A percentile compares a stretch with the other conserved stretches of the same genome.
These are phyloP conservation scores for Cerrena zonata DNA, from an alignment of 1,284 basidiomycete species.

Conservation along the genomic window DNA sequence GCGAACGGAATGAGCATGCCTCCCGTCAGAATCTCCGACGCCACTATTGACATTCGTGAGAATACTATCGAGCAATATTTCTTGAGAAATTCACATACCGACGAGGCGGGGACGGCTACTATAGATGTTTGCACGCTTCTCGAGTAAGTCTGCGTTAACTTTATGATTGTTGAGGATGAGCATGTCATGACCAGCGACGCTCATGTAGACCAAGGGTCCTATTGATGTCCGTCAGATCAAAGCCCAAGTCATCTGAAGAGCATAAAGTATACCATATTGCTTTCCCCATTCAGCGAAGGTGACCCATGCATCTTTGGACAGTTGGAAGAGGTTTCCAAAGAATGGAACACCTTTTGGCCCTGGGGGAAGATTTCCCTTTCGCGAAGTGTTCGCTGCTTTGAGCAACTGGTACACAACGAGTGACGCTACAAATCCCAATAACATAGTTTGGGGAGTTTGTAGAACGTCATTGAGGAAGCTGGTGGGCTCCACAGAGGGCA, in stretches of 20 bases:
- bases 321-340: slow-evolving; percentile 1
- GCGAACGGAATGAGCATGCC: slow-evolving; percentile 11
- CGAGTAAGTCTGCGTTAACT: slow-evolving; percentile 22
- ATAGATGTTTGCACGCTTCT: slow-evolving; percentile 21
- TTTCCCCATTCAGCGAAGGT: neutral
- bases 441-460: neutral
- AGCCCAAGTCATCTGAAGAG: neutral
- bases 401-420: neutral
- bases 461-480: neutral
- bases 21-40: slow-evolving; percentile 12
- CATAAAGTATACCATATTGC: neutral
- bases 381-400: neutral
- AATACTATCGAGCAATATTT: neutral
- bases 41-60: slow-evolving; percentile 6
- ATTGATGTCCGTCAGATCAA: neutral
- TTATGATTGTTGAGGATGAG: slow-evolving; percentile 23
- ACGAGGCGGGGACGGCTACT: slow-evolving; percentile 19
- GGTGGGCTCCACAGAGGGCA: neutral
- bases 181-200: slow-evolving; percentile 20
- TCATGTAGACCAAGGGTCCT: slow-evolving; percentile 15
- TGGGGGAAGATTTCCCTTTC: neutral
- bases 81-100: neutral
- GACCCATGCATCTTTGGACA: slow-evolving; percentile 1
- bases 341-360: slow-evolving; percentile 4
- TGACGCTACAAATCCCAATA: neutral